phyloP scores from a whole-genome alignment of 192 early-diverging fungal genomes.

The Cetraspora pellucida region DNA sequence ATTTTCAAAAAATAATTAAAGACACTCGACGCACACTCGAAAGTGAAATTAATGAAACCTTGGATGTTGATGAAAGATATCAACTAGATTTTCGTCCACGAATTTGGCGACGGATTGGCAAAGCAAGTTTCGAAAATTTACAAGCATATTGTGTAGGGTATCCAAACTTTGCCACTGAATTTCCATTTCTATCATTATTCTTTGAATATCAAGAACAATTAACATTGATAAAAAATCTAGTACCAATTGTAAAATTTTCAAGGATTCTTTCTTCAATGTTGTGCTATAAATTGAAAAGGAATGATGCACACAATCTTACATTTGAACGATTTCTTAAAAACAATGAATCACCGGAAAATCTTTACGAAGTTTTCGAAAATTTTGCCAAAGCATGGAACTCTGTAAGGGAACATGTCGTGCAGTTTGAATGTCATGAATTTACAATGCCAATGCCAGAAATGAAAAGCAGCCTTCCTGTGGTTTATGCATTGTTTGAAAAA shows the following conservation, averaged over 20 bases:
- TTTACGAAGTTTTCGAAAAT: not conserved
- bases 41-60: too few species aligned
- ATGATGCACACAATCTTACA: not conserved
- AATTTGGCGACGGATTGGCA: too few species aligned
- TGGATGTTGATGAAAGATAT: too few species aligned
- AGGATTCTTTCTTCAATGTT: not conserved
- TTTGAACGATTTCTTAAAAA: not conserved
- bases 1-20: too few species aligned
- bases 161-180: too few species aligned
- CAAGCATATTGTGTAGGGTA: too few species aligned
- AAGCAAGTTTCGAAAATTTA: too few species aligned
- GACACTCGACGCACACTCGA: too few species aligned
- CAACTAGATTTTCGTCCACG: too few species aligned
- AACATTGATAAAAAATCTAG: not conserved
- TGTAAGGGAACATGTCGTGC: not conserved
- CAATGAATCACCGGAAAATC: not conserved
- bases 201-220: not conserved
- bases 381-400: not conserved
- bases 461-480: not conserved
- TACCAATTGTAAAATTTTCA: not conserved
- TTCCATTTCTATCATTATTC: constrained; percentile 1
- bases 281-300: not conserved
- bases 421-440: not conserved
- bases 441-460: not conserved
- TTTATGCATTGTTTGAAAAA: not conserved